A percentile compares a stretch with the other conserved stretches of the same genome.
Evolutionary conservation across 345 rosid genomes (phyloP).

Genomic region (Eucalyptus urophylla): DNA sequence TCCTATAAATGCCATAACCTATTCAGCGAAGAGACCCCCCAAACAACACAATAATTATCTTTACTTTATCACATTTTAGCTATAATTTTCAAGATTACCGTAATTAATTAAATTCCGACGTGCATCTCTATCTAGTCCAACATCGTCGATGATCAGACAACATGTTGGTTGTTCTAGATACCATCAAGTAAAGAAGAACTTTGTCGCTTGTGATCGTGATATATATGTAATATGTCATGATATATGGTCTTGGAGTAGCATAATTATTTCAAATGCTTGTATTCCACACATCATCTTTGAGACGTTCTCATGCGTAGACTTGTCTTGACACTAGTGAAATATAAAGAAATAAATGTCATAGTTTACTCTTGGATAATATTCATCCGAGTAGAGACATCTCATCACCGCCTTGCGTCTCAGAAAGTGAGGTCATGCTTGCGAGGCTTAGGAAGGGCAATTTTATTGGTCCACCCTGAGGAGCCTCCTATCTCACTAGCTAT

Average conservation of each 20-base stretch:
- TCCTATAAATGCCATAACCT: no score
- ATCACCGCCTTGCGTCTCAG: neutral
- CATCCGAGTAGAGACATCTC: neutral
- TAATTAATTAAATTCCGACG: rapidly evolving
- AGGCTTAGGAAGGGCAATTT: neutral
- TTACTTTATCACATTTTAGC: no score
- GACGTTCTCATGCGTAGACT: neutral
- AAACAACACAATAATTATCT: no score
- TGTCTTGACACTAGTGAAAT: neutral
- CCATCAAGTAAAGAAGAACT: neutral
- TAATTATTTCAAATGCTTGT: neutral
- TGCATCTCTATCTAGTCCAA: no score
- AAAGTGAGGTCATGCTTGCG: no score
- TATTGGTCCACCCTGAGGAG: no score
- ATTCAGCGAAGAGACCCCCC: no score
- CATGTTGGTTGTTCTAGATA: neutral
- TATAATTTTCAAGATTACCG: no score
- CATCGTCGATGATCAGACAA: no score
- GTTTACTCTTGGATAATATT: neutral
- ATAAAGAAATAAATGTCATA: neutral
- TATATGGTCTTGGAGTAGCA: neutral
- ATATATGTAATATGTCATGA: neutral
- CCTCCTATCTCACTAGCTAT: neutral
- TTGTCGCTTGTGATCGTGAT: neutral
- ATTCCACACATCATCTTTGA: neutral